Evolutionary conservation across 768 basidiomycete species (phyloP), one percentile per base, ranked within the genome.

Genomic region (Agrocybe chaxingu): DNA sequence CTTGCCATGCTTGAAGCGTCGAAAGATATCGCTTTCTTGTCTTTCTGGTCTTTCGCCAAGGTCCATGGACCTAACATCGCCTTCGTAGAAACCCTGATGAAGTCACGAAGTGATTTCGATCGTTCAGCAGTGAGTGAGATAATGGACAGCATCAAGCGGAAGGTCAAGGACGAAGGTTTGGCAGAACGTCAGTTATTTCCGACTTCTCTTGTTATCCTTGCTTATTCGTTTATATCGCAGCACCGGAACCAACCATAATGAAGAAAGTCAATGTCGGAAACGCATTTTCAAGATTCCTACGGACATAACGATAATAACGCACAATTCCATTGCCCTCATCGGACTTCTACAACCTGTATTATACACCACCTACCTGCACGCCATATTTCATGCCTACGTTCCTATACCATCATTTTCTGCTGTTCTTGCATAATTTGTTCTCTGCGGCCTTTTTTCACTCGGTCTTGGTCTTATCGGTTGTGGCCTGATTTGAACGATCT

Each of bases 41-140:
- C 94, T 8, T 97, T 89, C 68, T 97, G 90, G 86, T 75, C 82
- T 3, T 98, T 99, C 66, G 95, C 94, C 12, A 91, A 91, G 62
- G 84, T 87, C 18, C 89, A 96, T 66, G 97, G 97, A 4, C 93
- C 96, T 19, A 94, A 95, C 58, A 77, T 97, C 37, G 77, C 84
- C 1, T 98, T 97, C 61, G 87, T 97, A 30, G 96, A 98, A 65
- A 82, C 85, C 7, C 62, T 99, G 41, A 87, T 98, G 79, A 90
- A 85, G 64, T 84, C 89, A 4, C 79, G 97, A 45, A 87, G 89
- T 48, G 95, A 99, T 68, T 73, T 98, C 47, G 94, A 97, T 68
- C 81, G 92, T n/a, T 83, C 87, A 1, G 82, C 84, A 10, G 89
- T 86, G 12, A 87, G 73, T 58, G 95, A 98, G 52, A 88, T 96